A percentile compares a stretch with the other conserved stretches of the same genome.
Evolutionary conservation across 331 rosid genomes (phyloP).

Genomic region (Quercus lobata): DNA sequence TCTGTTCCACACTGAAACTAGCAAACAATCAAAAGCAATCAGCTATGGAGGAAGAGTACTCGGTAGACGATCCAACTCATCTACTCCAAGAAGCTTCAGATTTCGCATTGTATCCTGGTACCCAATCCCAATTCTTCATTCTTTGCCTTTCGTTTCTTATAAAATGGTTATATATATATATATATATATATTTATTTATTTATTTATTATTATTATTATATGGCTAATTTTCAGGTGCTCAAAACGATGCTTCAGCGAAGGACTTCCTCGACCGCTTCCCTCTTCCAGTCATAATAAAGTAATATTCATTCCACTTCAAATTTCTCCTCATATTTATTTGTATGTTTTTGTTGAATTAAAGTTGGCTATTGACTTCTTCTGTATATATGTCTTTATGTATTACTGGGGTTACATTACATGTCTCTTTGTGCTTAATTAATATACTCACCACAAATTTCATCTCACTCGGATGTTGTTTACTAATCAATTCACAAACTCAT

Average conservation of each 20-base stretch:
- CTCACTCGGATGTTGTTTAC: too few species aligned
- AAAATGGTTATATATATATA: too few species aligned
- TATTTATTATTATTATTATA: not conserved
- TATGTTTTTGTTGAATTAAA: not conserved
- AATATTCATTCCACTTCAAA: not conserved
- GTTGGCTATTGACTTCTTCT: too few species aligned
- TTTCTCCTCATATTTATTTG: not conserved
- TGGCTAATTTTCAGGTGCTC: slow-evolving; percentile 47
- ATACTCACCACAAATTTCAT: too few species aligned
- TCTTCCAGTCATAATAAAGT: slow-evolving; percentile 72
- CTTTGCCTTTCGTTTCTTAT: not conserved
- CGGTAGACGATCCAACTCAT: slow-evolving; percentile 42
- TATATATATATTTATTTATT: too few species aligned
- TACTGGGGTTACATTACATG: not conserved
- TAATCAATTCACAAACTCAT: too few species aligned
- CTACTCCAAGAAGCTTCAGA: slow-evolving; percentile 50
- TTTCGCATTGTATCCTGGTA: slow-evolving; percentile 41
- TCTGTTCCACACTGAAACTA: not conserved
- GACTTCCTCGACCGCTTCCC: slow-evolving; percentile 75
- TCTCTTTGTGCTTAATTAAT: too few species aligned
- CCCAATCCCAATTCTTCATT: too few species aligned
- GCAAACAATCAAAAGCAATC: not conserved
- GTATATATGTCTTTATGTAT: not conserved
- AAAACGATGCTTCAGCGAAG: slow-evolving; percentile 57
- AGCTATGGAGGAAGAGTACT: slow-evolving; percentile 39